Evolutionary conservation across 2,329 filamentous ascomycete genomes (phyloP), one percentile per base, ranked within the genome.

Genomic region (Fusarium sp.): DNA sequence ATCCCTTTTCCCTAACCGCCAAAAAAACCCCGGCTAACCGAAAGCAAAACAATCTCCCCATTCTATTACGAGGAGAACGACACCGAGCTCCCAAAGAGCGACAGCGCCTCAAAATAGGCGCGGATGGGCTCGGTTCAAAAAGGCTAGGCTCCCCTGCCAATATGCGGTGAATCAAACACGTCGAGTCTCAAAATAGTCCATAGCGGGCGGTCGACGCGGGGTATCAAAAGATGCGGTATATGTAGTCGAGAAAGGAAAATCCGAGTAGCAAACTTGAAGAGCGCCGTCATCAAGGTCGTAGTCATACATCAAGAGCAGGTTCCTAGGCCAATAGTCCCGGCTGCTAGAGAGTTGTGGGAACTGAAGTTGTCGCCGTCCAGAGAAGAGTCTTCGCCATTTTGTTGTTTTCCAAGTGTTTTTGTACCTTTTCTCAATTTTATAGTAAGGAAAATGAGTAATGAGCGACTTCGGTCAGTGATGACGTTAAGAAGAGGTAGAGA

Each of bases 381-480:
- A 76, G 59, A 79, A 76, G 72, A 78, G 70, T 77, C 73, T 72
- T 56, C 64, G 60, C 54, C 20, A 22, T 70, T 73, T 60, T 50
- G n/a, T 22, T 27, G 27, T 73, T 79, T 77, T 75, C 42, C 52
- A 37, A 56, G 18, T 78, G 62, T 77, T 76, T 77, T 72, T 69
- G 45, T 38, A 31, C 60, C 13, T 14, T 68, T 75, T 69, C 62
- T 42, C 20, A 29, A 62, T 72, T 69, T 68, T 69, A 50, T 66
- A 38, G 52, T 52, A 79, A 82, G 77, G 75, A 81, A 82, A 80
- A 67, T 58, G 73, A 6, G 61, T 62, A 82, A 78, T 57, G 82
- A 83, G 66, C 62, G 82, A 82, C 82, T 80, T 65, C 61, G 75
- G 80, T 82, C 70, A 76, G 77, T 77, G 66, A 31, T 63, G 56